Base-by-base conservation (phyloP, 352 stramenopile species). In the Globisporangium parvum region DNA sequence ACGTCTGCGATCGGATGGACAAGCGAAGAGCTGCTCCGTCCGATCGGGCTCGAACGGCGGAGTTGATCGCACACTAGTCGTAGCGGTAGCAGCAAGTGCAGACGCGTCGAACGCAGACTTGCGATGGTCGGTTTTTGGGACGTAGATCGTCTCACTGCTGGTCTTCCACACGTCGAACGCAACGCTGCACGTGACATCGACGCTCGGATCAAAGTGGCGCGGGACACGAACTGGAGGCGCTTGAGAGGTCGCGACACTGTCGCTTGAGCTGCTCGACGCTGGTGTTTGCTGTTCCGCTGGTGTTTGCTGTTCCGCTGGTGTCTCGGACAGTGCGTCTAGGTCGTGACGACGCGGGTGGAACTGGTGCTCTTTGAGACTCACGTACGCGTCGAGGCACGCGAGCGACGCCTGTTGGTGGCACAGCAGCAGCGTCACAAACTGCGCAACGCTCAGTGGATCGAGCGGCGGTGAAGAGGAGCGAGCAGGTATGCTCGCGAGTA, bases 111-210 rank as follows among this genome's bases (percentile, higher is more conserved):
- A 12, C 12, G 31, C 3, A 3, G 41, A 10, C 41, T 47, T 47
- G n/a, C 9, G 8, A 20, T 49, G 33, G 49, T 49, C 50, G 10
- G 48, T 47, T n/a, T 62, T 62, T 15, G 49, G 41, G 11, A 66
- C 23, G 28, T 61, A 53, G 44, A 68, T 33, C 24, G 59, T 73
- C 42, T 70, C 55, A 28, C 56, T 63, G 26, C 65, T 50, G 6
- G 70, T 67, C 60, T 83, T 80, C 67, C 71, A 89, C 50, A 87
- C 79, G 47, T 89, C 75, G 48, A 80, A 87, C 3, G 75, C 65
- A 14, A 80, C 65, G 24, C 58, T 40, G 17, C 61, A 72, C 14
- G 54, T 6, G 2, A 42, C 37, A 17, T 51, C 51, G n/a, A 31
- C 33, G 8, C 0, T 17, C 26, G 54, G 28, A 3, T 20, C 23